Percentiles rank a stretch among this genome's conserved stretches.
These are phyloP conservation scores for Trichosporon asahii DNA, from an alignment of 1,284 basidiomycete species.

Conservation along the genomic window DNA sequence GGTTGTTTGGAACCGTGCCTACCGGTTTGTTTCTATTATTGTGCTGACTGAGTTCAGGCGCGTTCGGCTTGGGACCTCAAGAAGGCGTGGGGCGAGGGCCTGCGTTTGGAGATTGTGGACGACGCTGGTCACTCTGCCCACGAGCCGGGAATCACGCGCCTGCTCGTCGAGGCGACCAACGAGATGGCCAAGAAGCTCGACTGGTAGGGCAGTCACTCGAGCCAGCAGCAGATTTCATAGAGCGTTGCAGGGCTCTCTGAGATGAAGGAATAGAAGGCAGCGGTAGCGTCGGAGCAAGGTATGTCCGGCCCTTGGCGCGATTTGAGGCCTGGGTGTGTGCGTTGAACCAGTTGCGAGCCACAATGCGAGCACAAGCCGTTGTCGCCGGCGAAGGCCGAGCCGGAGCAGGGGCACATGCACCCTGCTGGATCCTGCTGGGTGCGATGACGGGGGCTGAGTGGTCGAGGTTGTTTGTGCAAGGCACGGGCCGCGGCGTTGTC, in stretches of 20 bases:
- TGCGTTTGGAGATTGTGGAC: conserved; percentile 70
- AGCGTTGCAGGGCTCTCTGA: neutral
- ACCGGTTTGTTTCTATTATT: neutral
- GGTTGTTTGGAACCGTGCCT: neutral
- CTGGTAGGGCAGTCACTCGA: conserved; percentile 15
- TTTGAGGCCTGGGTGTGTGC: neutral
- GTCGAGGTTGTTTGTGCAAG: neutral
- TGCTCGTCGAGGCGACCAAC: conserved; percentile 54
- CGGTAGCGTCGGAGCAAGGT: neutral
- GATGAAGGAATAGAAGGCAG: neutral
- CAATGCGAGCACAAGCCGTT: too few species aligned
- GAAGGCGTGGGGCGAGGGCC: conserved; percentile 71
- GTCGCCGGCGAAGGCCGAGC: neutral
- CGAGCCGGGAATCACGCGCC: conserved; percentile 68
- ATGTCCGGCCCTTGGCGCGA: neutral
- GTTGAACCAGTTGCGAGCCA: neutral
- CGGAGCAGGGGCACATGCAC: neutral
- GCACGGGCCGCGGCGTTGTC: neutral
- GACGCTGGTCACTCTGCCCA: conserved; percentile 87
- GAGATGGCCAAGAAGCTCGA: conserved; percentile 18
- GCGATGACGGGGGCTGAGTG: neutral
- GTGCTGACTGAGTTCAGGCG: conserved; percentile 8
- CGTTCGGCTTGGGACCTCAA: conserved; percentile 65
- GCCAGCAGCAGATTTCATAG: neutral
- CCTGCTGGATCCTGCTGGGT: neutral